Evolutionary conservation across 2,329 filamentous ascomycete species (phyloP), one percentile per base, ranked within the genome.

Genomic region (Pseudocercospora eumusae): DNA sequence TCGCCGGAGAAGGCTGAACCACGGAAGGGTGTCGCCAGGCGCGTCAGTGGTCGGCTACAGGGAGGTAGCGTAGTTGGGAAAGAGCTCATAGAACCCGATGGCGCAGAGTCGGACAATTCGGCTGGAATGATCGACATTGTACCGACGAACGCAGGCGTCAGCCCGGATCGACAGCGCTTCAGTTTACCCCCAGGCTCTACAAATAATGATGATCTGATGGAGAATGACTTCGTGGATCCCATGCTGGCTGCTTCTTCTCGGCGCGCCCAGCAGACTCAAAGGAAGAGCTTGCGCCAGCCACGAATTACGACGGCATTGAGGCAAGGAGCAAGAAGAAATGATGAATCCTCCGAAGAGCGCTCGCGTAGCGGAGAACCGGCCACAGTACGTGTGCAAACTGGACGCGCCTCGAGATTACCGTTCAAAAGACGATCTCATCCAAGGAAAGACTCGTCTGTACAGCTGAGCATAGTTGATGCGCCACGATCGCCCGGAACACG

Each of bases 391-490:
- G 23, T 33, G 27, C 28, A 27, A 53, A 33, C 31, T 33, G 15
- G 23, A 36, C 28, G 31, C n/a, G 21, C 28, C 52, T 13, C n/a
- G 25, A n/a, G 8, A 31, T 28, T 15, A 52, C 6, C 52, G 33
- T 36, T 18, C 28, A 20, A 23, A 36, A 33, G 33, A 23, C 10
- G 18, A 13, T 4, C 10, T 13, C 2, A 13, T 33, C 52, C 27
- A 11, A 10, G 20, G 13, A 20, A 33, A 25, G 33, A 23, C 28
- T 31, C 31, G 21, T 57, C 64, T 7, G 74, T 76, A 63, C 60
- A 68, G 63, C 69, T 82, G 69, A 81, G 84, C 62, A 81, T 87
- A 18, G 69, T 85, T 6, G 84, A 87, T 74, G 76, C 66, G 10
- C 60, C 66, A 11, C 56, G 13, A 25, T 23, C 77, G n/a, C 69